Evolutionary conservation across 2,329 filamentous ascomycete genomes (phyloP), one percentile per base, ranked within the genome.

Genomic region (Trichoderma sp.): DNA sequence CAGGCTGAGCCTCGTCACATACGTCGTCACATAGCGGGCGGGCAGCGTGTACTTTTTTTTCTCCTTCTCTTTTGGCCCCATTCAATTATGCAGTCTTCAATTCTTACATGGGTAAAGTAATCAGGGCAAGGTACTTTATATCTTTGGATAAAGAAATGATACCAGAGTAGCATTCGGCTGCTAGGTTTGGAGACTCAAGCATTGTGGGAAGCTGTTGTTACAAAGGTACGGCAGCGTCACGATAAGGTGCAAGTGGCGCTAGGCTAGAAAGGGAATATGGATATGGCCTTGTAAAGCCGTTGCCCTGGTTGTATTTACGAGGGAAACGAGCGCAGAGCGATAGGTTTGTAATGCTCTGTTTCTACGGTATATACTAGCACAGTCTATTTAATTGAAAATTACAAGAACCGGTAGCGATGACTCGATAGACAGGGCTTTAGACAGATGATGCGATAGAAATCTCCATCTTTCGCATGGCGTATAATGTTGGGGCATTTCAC

Each of bases 11-110:
- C 51, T 61, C 56, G 36, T 51, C 36, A 51, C 66, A 61, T 69
- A 69, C 66, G 56, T 69, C 66, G 66, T 47, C 36, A 34, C 56
- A 60, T 51, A 61, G n/a, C 56, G 56, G 26, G 28, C 26, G 15
- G 28, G n/a, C 6, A 24, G 28, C 56, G 15, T 61, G 26, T 18
- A 51, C 11, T 43, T 11, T 28, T 26, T 9, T 6, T 9, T 34
- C 12, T 6, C 36, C 28, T 5, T 8, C 11, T 47, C 6, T 32
- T 47, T 8, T 1, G 9, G 34, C 24, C 6, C 11, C 53, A 36
- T 21, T 15, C 43, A 30, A 43, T 43, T 57, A 1, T 6, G 24
- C 11, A 6, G 11, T 18, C 24, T 53, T 18, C 3, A 18, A 65
- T 34, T 65, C 5, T 9, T 65, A 65, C 57, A 1, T 14, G n/a